Percentiles rank a stretch among this genome's conserved stretches.
phyloP scores from a whole-genome alignment of 768 basidiomycete species.

The Pleurotus giganteus region DNA sequence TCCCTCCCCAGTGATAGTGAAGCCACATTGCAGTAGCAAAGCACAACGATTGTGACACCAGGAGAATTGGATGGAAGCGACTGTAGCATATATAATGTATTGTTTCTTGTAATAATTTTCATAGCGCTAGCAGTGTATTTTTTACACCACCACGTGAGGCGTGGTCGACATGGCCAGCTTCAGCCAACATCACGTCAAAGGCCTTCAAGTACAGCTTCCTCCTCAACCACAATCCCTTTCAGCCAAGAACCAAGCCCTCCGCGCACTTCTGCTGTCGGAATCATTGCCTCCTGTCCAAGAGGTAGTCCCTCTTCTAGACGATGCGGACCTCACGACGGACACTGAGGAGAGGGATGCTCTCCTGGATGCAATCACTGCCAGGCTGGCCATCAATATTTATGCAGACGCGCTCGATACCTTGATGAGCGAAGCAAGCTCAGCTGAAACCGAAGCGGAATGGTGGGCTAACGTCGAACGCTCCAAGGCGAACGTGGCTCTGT shows the following conservation, averaged over 20 bases:
- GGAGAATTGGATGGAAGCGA: too few species aligned
- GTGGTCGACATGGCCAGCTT: slow-evolving; percentile 2
- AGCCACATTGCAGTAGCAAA: too few species aligned
- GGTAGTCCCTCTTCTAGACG: neutral
- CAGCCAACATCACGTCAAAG: slow-evolving; percentile 6
- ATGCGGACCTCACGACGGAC: neutral
- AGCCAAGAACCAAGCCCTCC: neutral
- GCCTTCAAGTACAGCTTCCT: slow-evolving; percentile 3
- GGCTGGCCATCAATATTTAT: slow-evolving; percentile 58
- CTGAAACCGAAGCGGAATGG: slow-evolving; percentile 81
- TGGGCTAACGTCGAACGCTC: slow-evolving; percentile 77
- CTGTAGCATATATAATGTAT: too few species aligned
- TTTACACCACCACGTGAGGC: neutral
- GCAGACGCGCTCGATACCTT: slow-evolving; percentile 62
- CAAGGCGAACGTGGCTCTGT: slow-evolving; percentile 49
- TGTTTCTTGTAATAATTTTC: too few species aligned
- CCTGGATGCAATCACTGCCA: slow-evolving; percentile 42
- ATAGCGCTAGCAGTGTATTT: neutral
- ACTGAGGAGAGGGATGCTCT: slow-evolving; percentile 35
- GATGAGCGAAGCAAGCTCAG: slow-evolving; percentile 62
- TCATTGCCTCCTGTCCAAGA: slow-evolving; percentile 3
- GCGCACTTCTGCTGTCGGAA: slow-evolving; percentile 4
- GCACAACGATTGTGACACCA: too few species aligned
- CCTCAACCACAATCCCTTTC: neutral
- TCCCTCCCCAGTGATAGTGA: too few species aligned